These are phyloP conservation scores for Arthrobotrys sinensis DNA, from an alignment of 2,329 filamentous ascomycete genomes.

Conservation along the genomic window DNA sequence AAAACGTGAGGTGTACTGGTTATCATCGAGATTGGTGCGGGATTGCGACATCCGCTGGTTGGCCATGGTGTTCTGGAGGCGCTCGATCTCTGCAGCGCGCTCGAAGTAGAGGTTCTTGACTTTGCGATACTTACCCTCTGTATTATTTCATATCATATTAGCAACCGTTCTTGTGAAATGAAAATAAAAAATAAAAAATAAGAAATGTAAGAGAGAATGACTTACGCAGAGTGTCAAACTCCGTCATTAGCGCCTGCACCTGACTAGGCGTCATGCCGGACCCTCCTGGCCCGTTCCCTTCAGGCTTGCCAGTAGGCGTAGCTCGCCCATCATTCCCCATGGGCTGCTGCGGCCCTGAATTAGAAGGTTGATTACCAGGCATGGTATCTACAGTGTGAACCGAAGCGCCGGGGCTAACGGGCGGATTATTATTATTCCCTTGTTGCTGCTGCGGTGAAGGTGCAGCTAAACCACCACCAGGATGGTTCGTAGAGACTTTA, in stretches of 20 bases:
- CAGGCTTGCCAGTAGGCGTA: constrained; percentile 43
- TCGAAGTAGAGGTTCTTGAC: constrained; percentile 99
- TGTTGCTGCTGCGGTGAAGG: constrained; percentile 10
- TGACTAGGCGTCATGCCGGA: constrained; percentile 55
- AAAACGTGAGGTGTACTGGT: constrained; percentile 90
- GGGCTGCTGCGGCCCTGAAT: constrained; percentile 2
- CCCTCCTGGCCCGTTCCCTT: constrained; percentile 38
- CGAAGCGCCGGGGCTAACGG: constrained; percentile 52
- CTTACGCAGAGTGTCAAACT: constrained; percentile 63
- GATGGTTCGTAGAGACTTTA: constrained; percentile 38
- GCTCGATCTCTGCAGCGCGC: constrained; percentile 88
- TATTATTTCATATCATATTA: constrained; percentile 68
- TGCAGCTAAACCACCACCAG: constrained; percentile 30
- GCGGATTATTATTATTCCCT: constrained; percentile 32
- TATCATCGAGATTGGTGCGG: constrained; percentile 93
- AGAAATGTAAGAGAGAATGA: constrained; percentile 64
- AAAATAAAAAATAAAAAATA: constrained; percentile 68
- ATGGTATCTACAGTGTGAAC: constrained; percentile 54
- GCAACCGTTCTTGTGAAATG: constrained; percentile 66
- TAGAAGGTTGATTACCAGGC: constrained; percentile 43
- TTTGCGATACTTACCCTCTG: constrained; percentile 96
- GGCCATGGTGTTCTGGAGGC: constrained; percentile 96
- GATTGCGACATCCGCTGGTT: constrained; percentile 96
- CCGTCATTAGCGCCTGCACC: constrained; percentile 60
- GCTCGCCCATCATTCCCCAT: constrained; percentile 33